Evolutionary conservation across 1,139 yeast species (phyloP).

Genomic region (Sugiyamaella xylanicola): DNA sequence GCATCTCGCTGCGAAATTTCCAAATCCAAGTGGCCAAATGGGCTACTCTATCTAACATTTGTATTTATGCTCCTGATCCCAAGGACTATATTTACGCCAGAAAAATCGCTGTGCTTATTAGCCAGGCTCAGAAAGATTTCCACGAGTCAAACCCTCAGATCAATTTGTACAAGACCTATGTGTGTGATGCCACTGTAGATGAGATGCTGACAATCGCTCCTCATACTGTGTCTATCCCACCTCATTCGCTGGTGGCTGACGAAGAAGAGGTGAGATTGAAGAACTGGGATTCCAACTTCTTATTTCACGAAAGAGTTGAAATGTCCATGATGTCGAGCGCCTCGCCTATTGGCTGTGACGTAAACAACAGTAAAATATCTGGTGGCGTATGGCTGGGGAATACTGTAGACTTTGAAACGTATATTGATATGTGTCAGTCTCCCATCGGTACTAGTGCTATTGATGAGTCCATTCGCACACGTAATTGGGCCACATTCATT

Average conservation of each 20-base stretch:
- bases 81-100: slow-evolving; percentile 30
- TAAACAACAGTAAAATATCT: neutral
- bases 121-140: slow-evolving; percentile 34
- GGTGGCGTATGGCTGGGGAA: slow-evolving; percentile 76
- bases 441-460: slow-evolving; percentile 10
- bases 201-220: slow-evolving; percentile 33
- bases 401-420: slow-evolving; percentile 52
- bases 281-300: slow-evolving; percentile 75
- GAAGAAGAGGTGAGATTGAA: slow-evolving; percentile 41
- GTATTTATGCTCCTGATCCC: slow-evolving; percentile 58
- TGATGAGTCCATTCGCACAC: slow-evolving; percentile 16
- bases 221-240: slow-evolving; percentile 38
- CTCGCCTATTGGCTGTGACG: slow-evolving; percentile 50
- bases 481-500: slow-evolving; percentile 43
- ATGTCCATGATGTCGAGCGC: slow-evolving; percentile 84
- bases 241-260: slow-evolving; percentile 28
- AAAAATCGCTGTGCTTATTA: slow-evolving; percentile 30
- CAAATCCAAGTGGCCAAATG: slow-evolving; percentile 74
- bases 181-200: slow-evolving; percentile 33
- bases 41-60: slow-evolving; percentile 67
- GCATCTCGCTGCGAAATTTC: slow-evolving; percentile 73
- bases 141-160: slow-evolving; percentile 24
- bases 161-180: slow-evolving; percentile 30
- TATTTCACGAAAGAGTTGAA: slow-evolving; percentile 75
- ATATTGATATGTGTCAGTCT: slow-evolving; percentile 28